Evolutionary conservation across 345 rosid genomes (phyloP).

Genomic region (Stellera chamaejasme): DNA sequence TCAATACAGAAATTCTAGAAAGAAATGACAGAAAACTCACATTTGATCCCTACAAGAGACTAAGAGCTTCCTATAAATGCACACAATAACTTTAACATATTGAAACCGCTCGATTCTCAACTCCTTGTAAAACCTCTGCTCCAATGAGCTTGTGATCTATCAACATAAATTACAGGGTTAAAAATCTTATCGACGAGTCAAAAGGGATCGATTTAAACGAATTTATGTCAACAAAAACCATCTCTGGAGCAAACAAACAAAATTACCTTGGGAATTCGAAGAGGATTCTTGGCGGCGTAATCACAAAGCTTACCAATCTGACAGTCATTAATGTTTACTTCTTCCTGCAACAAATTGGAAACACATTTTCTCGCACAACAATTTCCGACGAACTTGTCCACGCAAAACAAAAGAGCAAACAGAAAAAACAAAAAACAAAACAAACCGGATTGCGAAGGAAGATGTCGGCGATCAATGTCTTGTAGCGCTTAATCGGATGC

Average conservation of each 20-base stretch:
- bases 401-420: slow-evolving; percentile 1
- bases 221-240: neutral
- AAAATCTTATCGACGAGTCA: neutral
- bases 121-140: slow-evolving; percentile 76
- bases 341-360: slow-evolving; percentile 28
- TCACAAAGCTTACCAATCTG: slow-evolving; percentile 49
- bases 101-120: slow-evolving; percentile 57
- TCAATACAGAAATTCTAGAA: neutral
- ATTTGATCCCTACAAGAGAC: slow-evolving; percentile 59
- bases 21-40: slow-evolving; percentile 32
- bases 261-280: slow-evolving; percentile 57
- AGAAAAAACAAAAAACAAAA: neutral
- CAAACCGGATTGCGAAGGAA: slow-evolving; percentile 51
- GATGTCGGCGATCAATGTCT: slow-evolving; percentile 56
- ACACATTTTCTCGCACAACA: neutral
- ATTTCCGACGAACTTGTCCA: neutral
- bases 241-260: neutral
- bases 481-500: slow-evolving; percentile 68
- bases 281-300: slow-evolving; percentile 64
- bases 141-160: slow-evolving; percentile 67
- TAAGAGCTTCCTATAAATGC: slow-evolving; percentile 60
- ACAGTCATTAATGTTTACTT: slow-evolving; percentile 29
- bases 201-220: neutral
- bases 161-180: slow-evolving; percentile 4
- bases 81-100: slow-evolving; percentile 47